Conservation (phyloP, 352 stramenopile species). For the Elongisporangium senticosum region DNA sequence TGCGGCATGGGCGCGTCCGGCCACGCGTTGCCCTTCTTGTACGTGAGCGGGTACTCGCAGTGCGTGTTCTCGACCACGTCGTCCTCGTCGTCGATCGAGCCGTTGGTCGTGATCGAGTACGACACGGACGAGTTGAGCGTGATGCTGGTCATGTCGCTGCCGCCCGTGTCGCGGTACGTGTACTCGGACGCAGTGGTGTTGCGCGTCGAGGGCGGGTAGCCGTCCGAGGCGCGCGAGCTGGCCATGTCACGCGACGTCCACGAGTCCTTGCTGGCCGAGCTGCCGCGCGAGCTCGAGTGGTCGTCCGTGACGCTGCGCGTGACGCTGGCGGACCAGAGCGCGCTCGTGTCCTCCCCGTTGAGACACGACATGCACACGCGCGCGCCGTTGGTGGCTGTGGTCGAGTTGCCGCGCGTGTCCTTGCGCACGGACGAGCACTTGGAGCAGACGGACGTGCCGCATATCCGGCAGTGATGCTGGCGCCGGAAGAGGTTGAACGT, state of each 20-base stretch:
- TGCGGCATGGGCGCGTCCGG: slow-evolving; percentile 57
- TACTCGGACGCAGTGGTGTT: neutral
- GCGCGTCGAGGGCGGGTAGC: slow-evolving; percentile 3
- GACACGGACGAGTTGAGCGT: slow-evolving; percentile 3
- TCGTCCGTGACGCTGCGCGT: slow-evolving; percentile 10
- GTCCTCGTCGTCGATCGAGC: slow-evolving; percentile 36
- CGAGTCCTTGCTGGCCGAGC: slow-evolving; percentile 21
- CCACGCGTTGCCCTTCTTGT: slow-evolving; percentile 70
- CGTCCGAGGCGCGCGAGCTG: slow-evolving; percentile 12
- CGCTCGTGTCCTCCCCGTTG: slow-evolving; percentile 46
- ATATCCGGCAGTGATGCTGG: slow-evolving; percentile 76
- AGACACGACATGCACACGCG: slow-evolving; percentile 70
- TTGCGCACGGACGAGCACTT: slow-evolving; percentile 67
- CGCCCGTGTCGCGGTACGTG: slow-evolving; percentile 3
- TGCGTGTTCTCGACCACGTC: slow-evolving; percentile 50
- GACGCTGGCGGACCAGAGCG: slow-evolving; percentile 28
- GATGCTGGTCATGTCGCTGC: slow-evolving; percentile 30
- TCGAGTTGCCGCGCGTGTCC: slow-evolving; percentile 19
- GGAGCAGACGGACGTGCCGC: slow-evolving; percentile 61
- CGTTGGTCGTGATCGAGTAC: slow-evolving; percentile 7
- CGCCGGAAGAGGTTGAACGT: slow-evolving; percentile 66
- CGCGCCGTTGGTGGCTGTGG: slow-evolving; percentile 28
- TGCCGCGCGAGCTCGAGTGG: slow-evolving; percentile 10
- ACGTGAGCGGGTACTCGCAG: slow-evolving; percentile 67
- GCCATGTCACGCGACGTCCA: slow-evolving; percentile 22